Base-by-base conservation (phyloP, 306 rosid genomes). In the Malus orientalis region DNA sequence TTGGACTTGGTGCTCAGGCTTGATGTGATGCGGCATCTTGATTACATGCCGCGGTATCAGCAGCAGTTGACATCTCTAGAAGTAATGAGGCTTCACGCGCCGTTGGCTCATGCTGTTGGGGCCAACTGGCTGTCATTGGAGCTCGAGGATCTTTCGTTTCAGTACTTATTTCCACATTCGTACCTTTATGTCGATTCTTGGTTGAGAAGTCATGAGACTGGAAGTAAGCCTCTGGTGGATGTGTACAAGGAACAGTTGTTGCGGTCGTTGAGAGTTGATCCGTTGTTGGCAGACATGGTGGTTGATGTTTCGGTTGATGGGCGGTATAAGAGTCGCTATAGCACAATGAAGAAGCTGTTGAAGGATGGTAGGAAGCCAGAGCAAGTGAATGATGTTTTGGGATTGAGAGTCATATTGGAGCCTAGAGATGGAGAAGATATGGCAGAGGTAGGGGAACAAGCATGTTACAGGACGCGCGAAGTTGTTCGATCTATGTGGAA, bases 331-430 rank as follows among this genome's bases (percentile, higher is more conserved):
- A 95, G 97, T 57, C 96, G 93, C 16, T 95, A 85, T 75, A 92
- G 98, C 74, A 95, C 96, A 0, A 95, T 95, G 98, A 90, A 90
- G 88, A 95, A 95, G 87, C 87, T 95, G 59, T 81, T 92, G 81
- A 90, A 82, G 74, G 98, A 95, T 83, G 98, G 98, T 18, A 77
- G 98, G 82, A 86, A 83, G 79, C 91, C 96, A 0, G 96, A 92
- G 70, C 88, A 90, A 79, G 97, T 92, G 33, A 77, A 92, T 66
- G 98, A 95, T 75, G 89, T 95, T 71, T 77, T 95, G 62, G 98
- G 97, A 58, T 85, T 95, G 71, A 78, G 98, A 8, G 91, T 92
- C 38, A 85, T 95, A 78, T 81, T 95, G 88, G 84, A 81, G 67
- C 90, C 98, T 5, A 85, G 64, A 78, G 25, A 78, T 16, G 88